A percentile compares a stretch with the other conserved stretches of the same genome.
These are phyloP conservation scores for Spinacia oleracea DNA, from an alignment of 179 eudicot genomes.

Conservation along the genomic window DNA sequence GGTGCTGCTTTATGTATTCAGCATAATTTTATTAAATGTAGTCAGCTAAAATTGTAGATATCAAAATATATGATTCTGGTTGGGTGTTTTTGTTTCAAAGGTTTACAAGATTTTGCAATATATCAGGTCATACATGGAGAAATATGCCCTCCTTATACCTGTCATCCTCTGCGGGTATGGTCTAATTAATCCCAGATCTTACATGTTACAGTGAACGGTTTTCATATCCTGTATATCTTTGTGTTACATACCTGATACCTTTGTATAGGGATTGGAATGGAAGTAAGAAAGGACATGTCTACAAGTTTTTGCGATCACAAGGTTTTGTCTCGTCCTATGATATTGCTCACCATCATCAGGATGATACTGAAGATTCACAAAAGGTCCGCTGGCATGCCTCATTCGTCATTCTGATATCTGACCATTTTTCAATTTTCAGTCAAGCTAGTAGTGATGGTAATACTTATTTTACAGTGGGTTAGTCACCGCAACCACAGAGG, in stretches of 20 bases:
- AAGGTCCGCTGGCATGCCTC: constrained; percentile 46
- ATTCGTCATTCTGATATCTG: not conserved
- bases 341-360: constrained; percentile 64
- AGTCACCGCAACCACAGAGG: constrained; percentile 95
- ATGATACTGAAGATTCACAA: constrained; percentile 59
- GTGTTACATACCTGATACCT: constrained; percentile 5
- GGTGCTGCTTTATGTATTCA: constrained; percentile 36
- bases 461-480: constrained; percentile 58
- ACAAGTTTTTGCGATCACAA: constrained; percentile 79
- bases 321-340: constrained; percentile 94
- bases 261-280: constrained; percentile 86
- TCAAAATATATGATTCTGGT: not conserved
- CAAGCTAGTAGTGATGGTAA: constrained; percentile 15
- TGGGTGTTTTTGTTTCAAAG: constrained; percentile 29
- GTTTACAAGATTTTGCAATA: constrained; percentile 83
- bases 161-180: constrained; percentile 77
- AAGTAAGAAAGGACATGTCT: constrained; percentile 84
- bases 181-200: not conserved
- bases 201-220: not conserved
- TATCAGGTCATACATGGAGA: constrained; percentile 68
- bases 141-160: constrained; percentile 57
- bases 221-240: not conserved
- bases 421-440: no score
- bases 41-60: not conserved
- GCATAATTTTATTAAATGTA: not conserved